phyloP scores from a whole-genome alignment of 2,329 filamentous ascomycete genomes.

The Bipolaris bicolor region DNA sequence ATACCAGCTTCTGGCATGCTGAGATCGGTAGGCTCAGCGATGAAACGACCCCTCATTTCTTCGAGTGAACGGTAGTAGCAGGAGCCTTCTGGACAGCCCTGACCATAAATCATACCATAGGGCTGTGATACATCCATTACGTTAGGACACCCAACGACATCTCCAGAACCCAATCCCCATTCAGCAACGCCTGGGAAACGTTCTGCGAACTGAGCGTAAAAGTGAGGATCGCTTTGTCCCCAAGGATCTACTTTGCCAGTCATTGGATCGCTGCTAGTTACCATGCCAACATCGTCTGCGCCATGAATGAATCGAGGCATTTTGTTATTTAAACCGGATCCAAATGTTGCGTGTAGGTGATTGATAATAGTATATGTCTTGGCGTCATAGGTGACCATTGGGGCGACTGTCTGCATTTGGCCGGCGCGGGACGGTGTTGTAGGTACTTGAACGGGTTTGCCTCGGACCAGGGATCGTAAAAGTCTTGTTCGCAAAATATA shows the following conservation, averaged over 20 bases:
- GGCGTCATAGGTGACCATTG: slow-evolving; percentile 84
- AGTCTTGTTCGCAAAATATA: slow-evolving; percentile 88
- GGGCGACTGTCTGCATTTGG: slow-evolving; percentile 69
- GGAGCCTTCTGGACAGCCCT: slow-evolving; percentile 83
- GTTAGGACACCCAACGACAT: slow-evolving; percentile 77
- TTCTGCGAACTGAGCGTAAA: slow-evolving; percentile 79
- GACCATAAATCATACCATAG: slow-evolving; percentile 82
- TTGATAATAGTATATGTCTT: slow-evolving; percentile 80
- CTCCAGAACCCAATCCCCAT: slow-evolving; percentile 79
- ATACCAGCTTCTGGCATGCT: slow-evolving; percentile 73
- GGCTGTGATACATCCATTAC: slow-evolving; percentile 88
- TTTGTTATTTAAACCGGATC: slow-evolving; percentile 69
- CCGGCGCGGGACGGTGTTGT: slow-evolving; percentile 60
- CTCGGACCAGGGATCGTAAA: slow-evolving; percentile 78
- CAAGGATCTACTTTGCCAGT: slow-evolving; percentile 78
- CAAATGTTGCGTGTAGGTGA: slow-evolving; percentile 79
- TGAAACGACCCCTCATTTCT: slow-evolving; percentile 77
- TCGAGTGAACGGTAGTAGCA: slow-evolving; percentile 76
- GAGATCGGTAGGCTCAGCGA: slow-evolving; percentile 66
- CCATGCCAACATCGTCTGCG: slow-evolving; percentile 75
- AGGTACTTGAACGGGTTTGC: slow-evolving; percentile 71
- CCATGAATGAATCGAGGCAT: slow-evolving; percentile 83
- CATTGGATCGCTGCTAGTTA: slow-evolving; percentile 81
- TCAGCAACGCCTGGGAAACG: slow-evolving; percentile 73
- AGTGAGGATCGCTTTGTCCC: slow-evolving; percentile 77